Conservation (phyloP, 2,329 filamentous ascomycete genomes). For the Fusarium redolens region DNA sequence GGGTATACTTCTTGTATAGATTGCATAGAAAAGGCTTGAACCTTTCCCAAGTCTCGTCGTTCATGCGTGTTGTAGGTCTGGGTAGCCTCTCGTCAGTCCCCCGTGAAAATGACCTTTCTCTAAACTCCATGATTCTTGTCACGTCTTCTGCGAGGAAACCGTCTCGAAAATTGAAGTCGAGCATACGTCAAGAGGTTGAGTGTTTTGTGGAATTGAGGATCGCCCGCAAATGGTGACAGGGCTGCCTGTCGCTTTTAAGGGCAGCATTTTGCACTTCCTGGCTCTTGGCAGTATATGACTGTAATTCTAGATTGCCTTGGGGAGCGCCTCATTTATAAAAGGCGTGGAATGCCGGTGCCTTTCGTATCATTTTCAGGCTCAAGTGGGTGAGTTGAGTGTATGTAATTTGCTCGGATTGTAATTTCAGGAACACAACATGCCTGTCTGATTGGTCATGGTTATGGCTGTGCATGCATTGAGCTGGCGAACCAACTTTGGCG, state of each 20-base stretch:
- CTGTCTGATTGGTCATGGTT: conserved; percentile 10
- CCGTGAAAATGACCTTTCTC: conserved; percentile 9
- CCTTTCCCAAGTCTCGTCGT: conserved; percentile 37
- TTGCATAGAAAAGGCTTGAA: conserved; percentile 35
- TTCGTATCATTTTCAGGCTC: conserved; percentile 6
- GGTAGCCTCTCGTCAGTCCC: conserved; percentile 18
- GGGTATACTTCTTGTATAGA: conserved; percentile 38
- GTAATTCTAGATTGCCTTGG: conserved; percentile 24
- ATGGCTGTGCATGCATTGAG: conserved; percentile 24
- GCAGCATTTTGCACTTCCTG: conserved; percentile 24
- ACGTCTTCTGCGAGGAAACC: neutral
- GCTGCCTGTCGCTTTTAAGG: conserved; percentile 17
- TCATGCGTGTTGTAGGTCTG: conserved; percentile 40
- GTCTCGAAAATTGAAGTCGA: neutral
- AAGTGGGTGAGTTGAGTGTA: neutral
- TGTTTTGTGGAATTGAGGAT: neutral
- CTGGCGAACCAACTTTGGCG: conserved; percentile 13
- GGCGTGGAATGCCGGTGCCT: conserved; percentile 23
- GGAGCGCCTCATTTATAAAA: conserved; percentile 31
- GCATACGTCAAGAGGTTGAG: neutral
- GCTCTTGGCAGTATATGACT: neutral
- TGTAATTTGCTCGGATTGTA: conserved; percentile 21
- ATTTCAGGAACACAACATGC: conserved; percentile 7
- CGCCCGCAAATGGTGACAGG: neutral
- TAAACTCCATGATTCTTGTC: conserved; percentile 18